Base-by-base conservation (phyloP, 2,329 filamentous ascomycete genomes). In the Trichoderma brevicompactum region DNA sequence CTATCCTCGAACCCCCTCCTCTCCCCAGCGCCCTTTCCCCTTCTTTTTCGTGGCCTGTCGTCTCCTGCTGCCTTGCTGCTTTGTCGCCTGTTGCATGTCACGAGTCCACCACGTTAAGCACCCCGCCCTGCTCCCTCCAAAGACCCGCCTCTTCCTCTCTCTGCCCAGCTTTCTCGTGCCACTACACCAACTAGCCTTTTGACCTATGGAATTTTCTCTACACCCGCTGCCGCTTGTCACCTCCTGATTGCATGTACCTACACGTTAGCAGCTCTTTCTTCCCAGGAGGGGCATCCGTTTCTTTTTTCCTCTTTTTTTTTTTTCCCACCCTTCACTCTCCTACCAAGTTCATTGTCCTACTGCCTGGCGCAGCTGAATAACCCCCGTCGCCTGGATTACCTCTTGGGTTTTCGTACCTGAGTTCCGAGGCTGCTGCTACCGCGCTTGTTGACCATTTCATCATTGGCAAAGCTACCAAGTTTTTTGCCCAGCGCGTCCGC, bases 161-260 rank as follows among this genome's bases (percentile, higher is more conserved):
- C 54, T 60, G 65, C 52, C 65, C 48, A 65, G 53, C 65, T 54
- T 66, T 59, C 53, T 65, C 53, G 61, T 65, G 65, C 65, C 65
- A 60, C 65, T 65, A 65, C 59, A 65, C 65, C 61, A 59, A 52
- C 52, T 46, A 66, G 56, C 53, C 49, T 44, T 52, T 60, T 43
- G 61, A 67, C 65, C 65, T 65, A 56, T 67, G 65, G 62, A 65
- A 67, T 65, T 65, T 50, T 52, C 65, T 38, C 65, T 38, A 64
- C 54, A 50, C 65, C 62, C 46, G 55, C 65, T 38, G 40, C 62
- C 62, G 54, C 59, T 52, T 50, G 38, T 64, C 62, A 58, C 52
- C 43, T 58, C 68, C 69, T 69, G 60, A 62, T 68, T 71, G 68
- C 68, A 68, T 68, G 68, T 71, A 62, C 72, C 72, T 73, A 69